Evolutionary conservation across 139 green algal genomes (phyloP).

Genomic region (Volvox reticuliferus): DNA sequence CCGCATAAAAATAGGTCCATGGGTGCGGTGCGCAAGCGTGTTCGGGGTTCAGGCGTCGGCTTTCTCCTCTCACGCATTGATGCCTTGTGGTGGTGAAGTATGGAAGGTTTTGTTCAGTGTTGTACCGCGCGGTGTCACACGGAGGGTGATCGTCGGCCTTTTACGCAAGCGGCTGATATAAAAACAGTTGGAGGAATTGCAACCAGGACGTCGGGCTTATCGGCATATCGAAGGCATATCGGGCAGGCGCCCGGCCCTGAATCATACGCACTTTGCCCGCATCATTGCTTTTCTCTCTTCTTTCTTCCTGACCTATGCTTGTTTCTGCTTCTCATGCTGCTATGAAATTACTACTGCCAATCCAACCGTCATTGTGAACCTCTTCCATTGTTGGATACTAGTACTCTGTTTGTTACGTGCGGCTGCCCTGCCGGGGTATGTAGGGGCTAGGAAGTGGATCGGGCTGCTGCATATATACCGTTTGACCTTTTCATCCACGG

Average conservation of each 20-base stretch:
- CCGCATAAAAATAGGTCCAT: too few species aligned
- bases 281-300: neutral
- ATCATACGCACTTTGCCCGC: neutral
- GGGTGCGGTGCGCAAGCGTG: too few species aligned
- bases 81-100: neutral
- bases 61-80: too few species aligned
- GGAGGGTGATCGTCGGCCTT: neutral
- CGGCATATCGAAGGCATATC: neutral
- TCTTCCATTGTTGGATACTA: neutral
- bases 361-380: neutral
- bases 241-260: too few species aligned
- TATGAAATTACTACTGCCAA: neutral
- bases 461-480: too few species aligned
- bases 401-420: neutral
- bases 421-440: too few species aligned
- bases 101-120: neutral
- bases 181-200: neutral
- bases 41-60: too few species aligned
- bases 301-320: neutral
- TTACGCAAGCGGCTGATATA: neutral
- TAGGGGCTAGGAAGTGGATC: too few species aligned
- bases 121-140: neutral
- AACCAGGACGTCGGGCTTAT: neutral
- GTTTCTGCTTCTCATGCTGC: neutral
- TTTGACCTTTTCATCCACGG: neutral